Evolutionary conservation across 2,329 filamentous ascomycete species (phyloP).

Genomic region (Colletotrichum lindemuthianum): DNA sequence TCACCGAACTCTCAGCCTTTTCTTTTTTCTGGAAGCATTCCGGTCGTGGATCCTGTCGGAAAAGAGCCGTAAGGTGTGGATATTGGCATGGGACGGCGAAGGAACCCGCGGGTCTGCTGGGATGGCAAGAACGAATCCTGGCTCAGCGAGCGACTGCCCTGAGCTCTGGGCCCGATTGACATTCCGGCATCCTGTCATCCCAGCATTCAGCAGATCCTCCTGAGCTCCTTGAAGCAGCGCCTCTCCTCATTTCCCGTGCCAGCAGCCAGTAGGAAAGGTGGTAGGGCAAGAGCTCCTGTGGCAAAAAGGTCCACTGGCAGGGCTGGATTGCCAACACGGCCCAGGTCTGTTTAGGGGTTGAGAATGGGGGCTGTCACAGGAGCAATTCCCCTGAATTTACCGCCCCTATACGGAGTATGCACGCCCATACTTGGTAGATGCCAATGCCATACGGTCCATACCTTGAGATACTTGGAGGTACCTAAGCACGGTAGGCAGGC

Average conservation of each 20-base stretch:
- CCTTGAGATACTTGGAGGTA: not conserved
- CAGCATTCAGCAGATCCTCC: conserved; percentile 14
- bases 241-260: too few species aligned
- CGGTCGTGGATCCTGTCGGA: conserved; percentile 2
- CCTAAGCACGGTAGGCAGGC: too few species aligned
- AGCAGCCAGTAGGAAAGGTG: too few species aligned
- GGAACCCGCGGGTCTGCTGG: not conserved
- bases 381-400: conserved; percentile 22
- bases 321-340: not conserved
- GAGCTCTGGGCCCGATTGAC: not conserved
- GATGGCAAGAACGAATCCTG: not conserved
- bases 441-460: not conserved
- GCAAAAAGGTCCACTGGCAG: conserved; percentile 30
- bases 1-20: not conserved
- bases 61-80: conserved; percentile 18
- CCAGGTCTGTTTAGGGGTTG: conserved; percentile 6
- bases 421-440: not conserved
- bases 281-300: conserved; percentile 2
- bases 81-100: not conserved
- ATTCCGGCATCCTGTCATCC: conserved; percentile 2
- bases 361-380: conserved; percentile 21
- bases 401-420: not conserved
- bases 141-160: not conserved
- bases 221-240: conserved; percentile 1
- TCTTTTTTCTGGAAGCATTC: conserved; percentile 22